Base-by-base conservation (phyloP, 768 basidiomycete species). In the Pleurotus cornucopiae region DNA sequence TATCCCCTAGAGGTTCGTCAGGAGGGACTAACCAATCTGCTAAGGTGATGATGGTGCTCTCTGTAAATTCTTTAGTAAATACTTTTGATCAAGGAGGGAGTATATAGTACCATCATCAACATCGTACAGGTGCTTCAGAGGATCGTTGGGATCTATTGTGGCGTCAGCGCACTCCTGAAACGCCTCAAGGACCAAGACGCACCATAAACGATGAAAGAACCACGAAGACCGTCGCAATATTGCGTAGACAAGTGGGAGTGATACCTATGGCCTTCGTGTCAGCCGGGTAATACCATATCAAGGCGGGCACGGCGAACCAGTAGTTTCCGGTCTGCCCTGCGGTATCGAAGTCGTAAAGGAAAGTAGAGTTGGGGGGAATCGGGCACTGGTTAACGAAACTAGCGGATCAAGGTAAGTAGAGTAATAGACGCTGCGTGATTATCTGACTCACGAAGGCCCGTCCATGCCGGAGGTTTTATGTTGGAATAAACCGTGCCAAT, bases 371-470 rank as follows among this genome's bases (percentile, higher is more conserved):
- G 0, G 79, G 60, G 13, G 63, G 64, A 23, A 77, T 76, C 3
- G 77, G 78, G 57, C 78, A 80, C 62, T 79, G 76, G 45, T 74
- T 80, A 34, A 80, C 78, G 56, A 78, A 79, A 4, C 66, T 68
- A 25, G 23, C 26, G 14, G 48, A 20, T 11, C 47, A 6, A 21
- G 43, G 5, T 14, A 56, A 39, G 41, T 18, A 9, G 16, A 44
- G 9, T 12, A 43, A 34, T 21, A 39, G 23, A 25, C 64, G 57
- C 30, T 43, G 67, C 7, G 34, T n/a, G 38, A 67, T 23, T 61
- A 51, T 62, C 65, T 69, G 2, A 64, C 65, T 41, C 47, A 72
- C 67, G 70, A 54, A 51, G 71, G 69, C 23, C 72, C 71, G 53
- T 73, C 72, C 53, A 71, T 74, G 37, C 62, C 67, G 2, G 71